Conservation (phyloP, 371 early-diverging fungal genomes). For the Mortierella polycephala region DNA sequence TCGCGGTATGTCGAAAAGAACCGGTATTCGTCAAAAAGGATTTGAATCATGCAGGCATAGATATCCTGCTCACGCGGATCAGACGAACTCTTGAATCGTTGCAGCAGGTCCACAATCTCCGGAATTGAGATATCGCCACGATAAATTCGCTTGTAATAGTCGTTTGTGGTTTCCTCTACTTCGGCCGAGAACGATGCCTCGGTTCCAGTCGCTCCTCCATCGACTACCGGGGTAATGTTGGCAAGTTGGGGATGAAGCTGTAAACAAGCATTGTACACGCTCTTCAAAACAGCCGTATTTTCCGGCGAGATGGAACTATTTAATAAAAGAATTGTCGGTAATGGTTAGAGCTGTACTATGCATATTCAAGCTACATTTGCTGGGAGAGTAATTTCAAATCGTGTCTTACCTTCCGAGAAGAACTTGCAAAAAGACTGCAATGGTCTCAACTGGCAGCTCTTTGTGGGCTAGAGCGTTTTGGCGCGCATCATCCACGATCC, state of each 20-base stretch:
- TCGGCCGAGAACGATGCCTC: conserved; percentile 62
- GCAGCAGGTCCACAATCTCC: conserved; percentile 79
- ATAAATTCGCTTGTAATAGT: conserved; percentile 82
- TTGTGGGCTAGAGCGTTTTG: conserved; percentile 23
- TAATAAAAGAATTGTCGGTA: neutral
- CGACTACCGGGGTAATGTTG: conserved; percentile 52
- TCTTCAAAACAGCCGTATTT: conserved; percentile 67
- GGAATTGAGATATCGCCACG: conserved; percentile 78
- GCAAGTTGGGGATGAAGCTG: conserved; percentile 73
- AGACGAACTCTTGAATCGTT: conserved; percentile 75
- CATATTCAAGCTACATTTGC: too few species aligned
- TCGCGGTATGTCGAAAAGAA: conserved; percentile 96
- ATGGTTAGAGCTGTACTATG: too few species aligned
- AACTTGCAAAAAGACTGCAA: conserved; percentile 75
- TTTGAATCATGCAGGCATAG: conserved; percentile 86
- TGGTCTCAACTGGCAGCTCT: conserved; percentile 72
- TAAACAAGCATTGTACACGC: conserved; percentile 67
- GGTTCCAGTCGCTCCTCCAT: conserved; percentile 30
- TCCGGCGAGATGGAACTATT: conserved; percentile 69
- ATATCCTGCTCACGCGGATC: conserved; percentile 78
- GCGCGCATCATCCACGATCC: conserved; percentile 62
- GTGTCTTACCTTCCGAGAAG: conserved; percentile 65
- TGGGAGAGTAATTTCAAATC: neutral
- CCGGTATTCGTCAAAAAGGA: conserved; percentile 93
- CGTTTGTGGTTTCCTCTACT: conserved; percentile 83